Conservation (phyloP, 345 rosid species). For the Salix purpurea region DNA sequence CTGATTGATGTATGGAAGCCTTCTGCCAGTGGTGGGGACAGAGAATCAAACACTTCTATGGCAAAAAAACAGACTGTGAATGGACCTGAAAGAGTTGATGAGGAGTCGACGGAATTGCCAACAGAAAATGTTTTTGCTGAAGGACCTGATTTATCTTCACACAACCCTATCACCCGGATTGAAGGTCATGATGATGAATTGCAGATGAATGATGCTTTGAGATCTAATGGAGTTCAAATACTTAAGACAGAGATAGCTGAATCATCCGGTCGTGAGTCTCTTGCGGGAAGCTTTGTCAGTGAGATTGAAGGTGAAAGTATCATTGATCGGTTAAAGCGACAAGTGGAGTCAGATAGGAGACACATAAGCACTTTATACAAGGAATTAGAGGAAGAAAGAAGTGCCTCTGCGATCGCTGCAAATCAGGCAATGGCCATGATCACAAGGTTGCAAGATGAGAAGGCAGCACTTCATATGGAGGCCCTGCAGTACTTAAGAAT, state of each 20-base stretch:
- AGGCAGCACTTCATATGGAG: conserved; percentile 82
- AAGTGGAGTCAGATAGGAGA: conserved; percentile 62
- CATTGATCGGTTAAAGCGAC: conserved; percentile 64
- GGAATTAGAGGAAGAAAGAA: conserved; percentile 96
- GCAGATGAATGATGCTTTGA: conserved; percentile 12
- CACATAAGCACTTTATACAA: conserved; percentile 48
- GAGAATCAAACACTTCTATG: neutral
- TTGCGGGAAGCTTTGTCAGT: conserved; percentile 53
- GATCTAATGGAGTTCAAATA: conserved; percentile 12
- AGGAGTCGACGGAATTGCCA: conserved; percentile 28
- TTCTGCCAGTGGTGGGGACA: neutral
- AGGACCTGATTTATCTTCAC: neutral
- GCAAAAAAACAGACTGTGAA: neutral
- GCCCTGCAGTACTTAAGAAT: conserved; percentile 80
- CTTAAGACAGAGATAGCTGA: conserved; percentile 51
- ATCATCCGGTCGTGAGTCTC: conserved; percentile 44
- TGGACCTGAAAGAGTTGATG: conserved; percentile 31
- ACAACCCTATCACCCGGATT: neutral
- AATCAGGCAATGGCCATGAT: conserved; percentile 99
- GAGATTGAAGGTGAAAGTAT: conserved; percentile 83
- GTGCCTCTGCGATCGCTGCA: conserved; percentile 71
- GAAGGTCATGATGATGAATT: conserved; percentile 37
- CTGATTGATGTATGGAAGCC: conserved; percentile 12
- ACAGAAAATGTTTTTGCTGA: neutral
- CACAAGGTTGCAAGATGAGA: conserved; percentile 90